phyloP scores from a whole-genome alignment of 2,329 filamentous ascomycete genomes.

The Hymenoscyphus fraxineus region DNA sequence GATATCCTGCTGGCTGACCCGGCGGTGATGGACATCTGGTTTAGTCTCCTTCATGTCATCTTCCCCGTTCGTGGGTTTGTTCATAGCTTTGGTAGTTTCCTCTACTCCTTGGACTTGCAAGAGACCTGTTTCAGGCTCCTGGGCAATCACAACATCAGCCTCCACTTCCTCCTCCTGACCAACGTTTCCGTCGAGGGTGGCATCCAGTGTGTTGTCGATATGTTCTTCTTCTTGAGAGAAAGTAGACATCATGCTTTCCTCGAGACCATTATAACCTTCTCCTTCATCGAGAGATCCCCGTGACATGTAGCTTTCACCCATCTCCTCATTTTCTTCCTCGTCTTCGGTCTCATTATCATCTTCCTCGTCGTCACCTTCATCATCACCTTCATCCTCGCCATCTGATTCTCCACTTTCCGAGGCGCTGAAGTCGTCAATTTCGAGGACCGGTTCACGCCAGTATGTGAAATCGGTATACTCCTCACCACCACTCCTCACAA shows the following conservation, averaged over 20 bases:
- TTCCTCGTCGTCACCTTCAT: constrained; percentile 51
- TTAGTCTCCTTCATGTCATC: not conserved
- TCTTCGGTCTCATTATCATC: constrained; percentile 45
- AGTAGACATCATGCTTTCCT: constrained; percentile 29
- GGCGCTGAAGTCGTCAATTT: constrained; percentile 83
- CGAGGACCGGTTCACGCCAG: constrained; percentile 82
- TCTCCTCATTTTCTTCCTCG: constrained; percentile 48
- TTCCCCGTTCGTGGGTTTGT: not conserved
- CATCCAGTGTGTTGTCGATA: constrained; percentile 18
- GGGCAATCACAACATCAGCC: constrained; percentile 25
- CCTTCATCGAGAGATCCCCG: constrained; percentile 47
- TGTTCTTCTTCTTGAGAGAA: constrained; percentile 25
- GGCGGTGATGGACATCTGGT: not conserved
- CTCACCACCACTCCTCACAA: constrained; percentile 86
- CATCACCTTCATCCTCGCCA: constrained; percentile 19
- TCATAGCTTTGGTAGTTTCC: not conserved
- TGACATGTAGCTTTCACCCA: constrained; percentile 56
- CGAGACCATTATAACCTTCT: constrained; percentile 34
- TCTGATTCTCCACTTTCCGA: constrained; percentile 65
- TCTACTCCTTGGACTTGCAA: not conserved
- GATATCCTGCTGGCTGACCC: constrained; percentile 41
- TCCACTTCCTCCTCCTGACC: constrained; percentile 34
- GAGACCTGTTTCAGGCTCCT: constrained; percentile 18
- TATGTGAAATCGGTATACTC: constrained; percentile 97
- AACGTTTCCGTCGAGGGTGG: constrained; percentile 33